These are phyloP conservation scores for Phytophthora megakarya DNA, from an alignment of 352 stramenopile genomes.

Conservation along the genomic window DNA sequence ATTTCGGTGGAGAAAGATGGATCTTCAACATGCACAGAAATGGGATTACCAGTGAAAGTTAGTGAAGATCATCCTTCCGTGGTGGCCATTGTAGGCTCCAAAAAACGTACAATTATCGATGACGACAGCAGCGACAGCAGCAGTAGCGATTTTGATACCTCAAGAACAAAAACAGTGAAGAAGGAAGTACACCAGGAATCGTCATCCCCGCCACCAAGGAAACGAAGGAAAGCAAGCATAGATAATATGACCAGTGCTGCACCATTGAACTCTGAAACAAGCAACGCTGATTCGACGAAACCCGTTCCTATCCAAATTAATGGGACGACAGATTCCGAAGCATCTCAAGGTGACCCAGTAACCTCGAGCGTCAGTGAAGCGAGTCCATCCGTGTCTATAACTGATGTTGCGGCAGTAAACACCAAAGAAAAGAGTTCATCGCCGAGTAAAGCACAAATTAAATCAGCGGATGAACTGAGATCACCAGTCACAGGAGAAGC, in stretches of 20 bases:
- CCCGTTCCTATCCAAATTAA: neutral
- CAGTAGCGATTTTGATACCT: slow-evolving; percentile 38
- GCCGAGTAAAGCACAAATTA: slow-evolving; percentile 1
- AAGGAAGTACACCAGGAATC: neutral
- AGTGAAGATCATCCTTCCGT: slow-evolving; percentile 31
- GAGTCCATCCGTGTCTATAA: neutral
- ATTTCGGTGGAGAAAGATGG: neutral
- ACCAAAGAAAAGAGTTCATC: neutral
- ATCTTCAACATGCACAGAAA: slow-evolving; percentile 8
- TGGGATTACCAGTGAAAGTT: slow-evolving; percentile 12
- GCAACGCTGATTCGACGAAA: slow-evolving; percentile 1
- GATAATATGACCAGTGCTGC: slow-evolving; percentile 4
- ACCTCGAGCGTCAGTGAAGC: slow-evolving; percentile 2
- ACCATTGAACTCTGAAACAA: neutral
- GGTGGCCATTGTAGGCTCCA: slow-evolving; percentile 36
- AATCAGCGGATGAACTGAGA: slow-evolving; percentile 1
- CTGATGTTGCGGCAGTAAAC: slow-evolving; percentile 3
- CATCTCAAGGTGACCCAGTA: neutral
- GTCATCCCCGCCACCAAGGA: slow-evolving; percentile 14
- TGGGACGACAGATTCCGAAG: neutral
- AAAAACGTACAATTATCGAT: slow-evolving; percentile 69
- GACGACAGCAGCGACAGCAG: slow-evolving; percentile 63
- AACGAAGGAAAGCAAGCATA: slow-evolving; percentile 27
- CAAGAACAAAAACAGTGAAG: slow-evolving; percentile 5
- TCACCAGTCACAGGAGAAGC: neutral